Evolutionary conservation across 1,284 basidiomycete genomes (phyloP), one percentile per base, ranked within the genome.

Genomic region (Melanopsichium pennsylvanicum): DNA sequence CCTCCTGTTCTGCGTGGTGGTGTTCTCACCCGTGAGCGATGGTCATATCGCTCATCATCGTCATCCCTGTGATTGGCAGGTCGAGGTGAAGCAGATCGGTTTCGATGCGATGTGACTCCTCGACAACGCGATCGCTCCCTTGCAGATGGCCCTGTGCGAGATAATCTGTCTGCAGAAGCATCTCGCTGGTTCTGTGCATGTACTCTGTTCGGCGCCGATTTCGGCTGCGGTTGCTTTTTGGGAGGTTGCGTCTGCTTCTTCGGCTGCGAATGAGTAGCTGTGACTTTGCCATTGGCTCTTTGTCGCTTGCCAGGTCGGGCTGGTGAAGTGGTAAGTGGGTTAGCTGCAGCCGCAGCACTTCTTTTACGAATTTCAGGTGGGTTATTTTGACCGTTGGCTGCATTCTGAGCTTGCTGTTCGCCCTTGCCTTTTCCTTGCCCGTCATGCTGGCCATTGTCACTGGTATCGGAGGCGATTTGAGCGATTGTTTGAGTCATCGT

Each of bases 281-380:
- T 25, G 2, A 35, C 2, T 3, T 18, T 19, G 23, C 57, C 39
- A 9, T 42, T 62, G 26, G 47, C 38, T 9, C n/a, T n/a, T n/a
- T 51, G 33, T 18, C 51, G 33, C 22, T 55, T 62, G 1, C 26
- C 15, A 8, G 37, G 34, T 23, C 35, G 38, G 15, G 37, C n/a
- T 27, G 48, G 27, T 5, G 43, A 23, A 1, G 42, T 29, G 18
- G 18, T 22, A 18, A 15, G n/a, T 15, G 59, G 16, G 6, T 16
- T 29, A 10, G 39, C 23, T 4, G 35, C 22, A 6, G 45, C 37
- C 6, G 34, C 29, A 11, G 26, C 25, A 18, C 15, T 37, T 16
- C 43, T 40, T 35, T 33, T 40, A 5, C 51, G 58, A 16, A 62
- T 62, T 22, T 56, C 36, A 13, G 59, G 59, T 31, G 59, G 59